These are phyloP conservation scores for Tetrastigma voinierianum DNA, from an alignment of 164 flowering plant species.

Conservation along the genomic window DNA sequence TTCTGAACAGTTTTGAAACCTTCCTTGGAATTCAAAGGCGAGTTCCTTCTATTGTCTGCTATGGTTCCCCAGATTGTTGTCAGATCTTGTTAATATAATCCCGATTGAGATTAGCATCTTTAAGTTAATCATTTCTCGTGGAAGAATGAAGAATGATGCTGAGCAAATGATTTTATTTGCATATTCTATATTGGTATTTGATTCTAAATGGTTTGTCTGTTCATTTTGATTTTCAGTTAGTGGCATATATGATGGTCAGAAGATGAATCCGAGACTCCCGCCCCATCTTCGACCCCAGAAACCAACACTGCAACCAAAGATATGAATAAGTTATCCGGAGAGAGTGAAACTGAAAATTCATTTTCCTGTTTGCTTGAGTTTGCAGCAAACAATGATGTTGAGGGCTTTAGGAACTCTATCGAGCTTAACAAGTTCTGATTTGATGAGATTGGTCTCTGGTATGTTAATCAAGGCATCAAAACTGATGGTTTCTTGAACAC, in stretches of 20 bases:
- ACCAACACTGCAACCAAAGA: conserved; percentile 1
- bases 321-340: background rate
- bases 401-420: conserved; percentile 14
- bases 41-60: no score
- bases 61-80: no score
- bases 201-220: conserved; percentile 1
- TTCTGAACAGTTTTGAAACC: no score
- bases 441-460: conserved; percentile 42
- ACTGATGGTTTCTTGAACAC: conserved; percentile 39
- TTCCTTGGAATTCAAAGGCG: no score
- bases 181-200: background rate
- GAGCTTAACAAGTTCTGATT: conserved; percentile 20
- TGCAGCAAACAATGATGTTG: conserved; percentile 17
- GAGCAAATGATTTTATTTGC: background rate
- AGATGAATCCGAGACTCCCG: background rate
- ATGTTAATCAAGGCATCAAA: conserved; percentile 39
- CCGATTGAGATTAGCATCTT: no score
- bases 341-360: conserved; percentile 3
- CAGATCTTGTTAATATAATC: no score
- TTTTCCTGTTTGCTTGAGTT: conserved; percentile 11
- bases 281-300: background rate
- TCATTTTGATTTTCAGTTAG: background rate
- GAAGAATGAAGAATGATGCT: no score
- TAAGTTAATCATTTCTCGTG: no score
- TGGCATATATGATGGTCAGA: conserved; percentile 12